phyloP scores from a whole-genome alignment of 441 rosid species.

The Populus hybrid region DNA sequence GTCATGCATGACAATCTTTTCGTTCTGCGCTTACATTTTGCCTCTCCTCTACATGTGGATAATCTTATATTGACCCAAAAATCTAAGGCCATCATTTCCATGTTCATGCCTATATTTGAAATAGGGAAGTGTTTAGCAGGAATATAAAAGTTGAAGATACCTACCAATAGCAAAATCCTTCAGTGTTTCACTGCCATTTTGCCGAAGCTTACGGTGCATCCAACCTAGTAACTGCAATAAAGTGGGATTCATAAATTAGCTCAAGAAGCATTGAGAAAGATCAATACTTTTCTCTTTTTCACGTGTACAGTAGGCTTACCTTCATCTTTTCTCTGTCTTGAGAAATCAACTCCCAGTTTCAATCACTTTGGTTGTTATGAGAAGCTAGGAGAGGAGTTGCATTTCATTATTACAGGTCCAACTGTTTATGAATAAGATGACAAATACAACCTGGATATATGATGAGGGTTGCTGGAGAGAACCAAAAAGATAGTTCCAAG shows the following conservation, averaged over 20 bases:
- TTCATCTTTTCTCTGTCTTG: conserved; percentile 44
- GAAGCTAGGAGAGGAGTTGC: conserved; percentile 13
- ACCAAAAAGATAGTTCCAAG: conserved; percentile 63
- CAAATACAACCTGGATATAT: conserved; percentile 20
- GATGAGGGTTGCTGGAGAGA: conserved; percentile 43
- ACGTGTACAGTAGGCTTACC: conserved; percentile 29
- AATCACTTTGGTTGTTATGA: conserved; percentile 16
- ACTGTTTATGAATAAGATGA: conserved; percentile 27
- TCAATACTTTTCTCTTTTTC: neutral
- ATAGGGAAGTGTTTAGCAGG: neutral
- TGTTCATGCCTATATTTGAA: neutral
- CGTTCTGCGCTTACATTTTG: neutral
- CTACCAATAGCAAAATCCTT: conserved; percentile 66
- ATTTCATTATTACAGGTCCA: conserved; percentile 20
- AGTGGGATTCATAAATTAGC: conserved; percentile 15
- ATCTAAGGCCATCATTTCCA: neutral
- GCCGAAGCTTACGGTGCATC: conserved; percentile 84
- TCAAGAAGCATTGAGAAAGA: conserved; percentile 8
- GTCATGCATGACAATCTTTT: neutral
- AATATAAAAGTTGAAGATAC: conserved; percentile 16
- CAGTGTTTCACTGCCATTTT: conserved; percentile 49
- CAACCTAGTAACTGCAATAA: conserved; percentile 70
- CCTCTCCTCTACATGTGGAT: neutral
- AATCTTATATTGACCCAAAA: neutral
- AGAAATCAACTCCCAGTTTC: conserved; percentile 17